A percentile compares a stretch with the other conserved stretches of the same genome.
Conservation (phyloP, 2,329 filamentous ascomycete species). For the Calonectria montana region DNA sequence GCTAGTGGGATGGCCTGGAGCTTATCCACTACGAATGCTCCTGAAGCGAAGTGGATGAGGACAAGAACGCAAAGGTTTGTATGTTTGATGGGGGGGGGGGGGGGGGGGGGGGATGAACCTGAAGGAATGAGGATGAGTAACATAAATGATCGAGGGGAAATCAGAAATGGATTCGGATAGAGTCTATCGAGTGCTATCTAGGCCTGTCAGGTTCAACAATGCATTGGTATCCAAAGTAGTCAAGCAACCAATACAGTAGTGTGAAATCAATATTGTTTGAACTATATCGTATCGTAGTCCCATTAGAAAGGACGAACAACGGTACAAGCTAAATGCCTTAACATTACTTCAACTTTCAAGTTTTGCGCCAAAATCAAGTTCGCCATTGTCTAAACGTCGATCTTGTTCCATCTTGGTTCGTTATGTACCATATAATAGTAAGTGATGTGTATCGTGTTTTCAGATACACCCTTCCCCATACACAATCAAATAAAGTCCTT, state of each 20-base stretch:
- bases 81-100: background rate
- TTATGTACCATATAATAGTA: background rate
- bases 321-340: no score
- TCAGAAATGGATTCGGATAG: background rate
- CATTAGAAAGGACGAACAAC: no score
- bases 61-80: background rate
- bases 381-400: background rate
- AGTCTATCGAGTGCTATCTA: background rate
- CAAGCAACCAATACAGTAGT: no score
- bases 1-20: background rate
- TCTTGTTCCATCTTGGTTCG: background rate
- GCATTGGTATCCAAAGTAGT: background rate
- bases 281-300: background rate
- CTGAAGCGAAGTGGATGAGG: no score
- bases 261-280: background rate
- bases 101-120: background rate
- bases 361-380: background rate
- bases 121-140: background rate
- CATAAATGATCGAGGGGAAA: background rate
- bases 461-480: background rate
- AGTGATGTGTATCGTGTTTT: background rate
- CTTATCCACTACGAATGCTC: background rate
- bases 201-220: background rate
- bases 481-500: background rate
- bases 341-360: no score